These are phyloP conservation scores for Leptographium flavum DNA, from an alignment of 2,329 filamentous ascomycete genomes.

Conservation along the genomic window DNA sequence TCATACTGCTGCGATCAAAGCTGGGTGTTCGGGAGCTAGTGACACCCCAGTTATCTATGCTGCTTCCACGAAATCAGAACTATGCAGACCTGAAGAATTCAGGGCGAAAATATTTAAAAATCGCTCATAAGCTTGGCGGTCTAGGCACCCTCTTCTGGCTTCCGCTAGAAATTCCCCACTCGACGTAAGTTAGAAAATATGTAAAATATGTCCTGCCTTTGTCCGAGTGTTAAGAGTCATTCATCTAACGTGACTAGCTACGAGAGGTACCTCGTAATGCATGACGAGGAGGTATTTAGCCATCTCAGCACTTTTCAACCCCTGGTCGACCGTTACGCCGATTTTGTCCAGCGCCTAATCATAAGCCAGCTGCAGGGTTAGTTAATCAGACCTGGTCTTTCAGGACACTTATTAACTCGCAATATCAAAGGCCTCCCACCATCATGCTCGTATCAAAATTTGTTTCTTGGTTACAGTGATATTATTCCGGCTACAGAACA, in stretches of 20 bases:
- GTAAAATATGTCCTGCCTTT: too few species aligned
- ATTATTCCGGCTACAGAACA: background rate
- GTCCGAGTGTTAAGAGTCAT: too few species aligned
- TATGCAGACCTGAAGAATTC: background rate
- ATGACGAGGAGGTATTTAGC: background rate
- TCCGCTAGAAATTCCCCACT: background rate
- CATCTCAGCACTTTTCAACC: background rate
- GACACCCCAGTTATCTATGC: background rate
- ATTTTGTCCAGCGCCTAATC: background rate
- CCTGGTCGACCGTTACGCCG: background rate
- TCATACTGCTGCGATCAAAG: background rate
- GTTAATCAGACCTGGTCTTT: background rate
- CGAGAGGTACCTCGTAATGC: slow-evolving; percentile 2
- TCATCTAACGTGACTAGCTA: background rate
- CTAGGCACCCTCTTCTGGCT: slow-evolving; percentile 2
- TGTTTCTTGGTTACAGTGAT: background rate
- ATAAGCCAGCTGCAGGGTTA: background rate
- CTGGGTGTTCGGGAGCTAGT: background rate
- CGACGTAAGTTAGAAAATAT: background rate
- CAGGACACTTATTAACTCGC: background rate
- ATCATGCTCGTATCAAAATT: background rate
- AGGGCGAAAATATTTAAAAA: slow-evolving; percentile 1
- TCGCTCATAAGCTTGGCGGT: slow-evolving; percentile 1
- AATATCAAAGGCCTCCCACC: background rate
- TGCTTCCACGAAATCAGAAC: background rate